phyloP scores from a whole-genome alignment of 1,284 basidiomycete species.

The Pseudozyma thailandica region DNA sequence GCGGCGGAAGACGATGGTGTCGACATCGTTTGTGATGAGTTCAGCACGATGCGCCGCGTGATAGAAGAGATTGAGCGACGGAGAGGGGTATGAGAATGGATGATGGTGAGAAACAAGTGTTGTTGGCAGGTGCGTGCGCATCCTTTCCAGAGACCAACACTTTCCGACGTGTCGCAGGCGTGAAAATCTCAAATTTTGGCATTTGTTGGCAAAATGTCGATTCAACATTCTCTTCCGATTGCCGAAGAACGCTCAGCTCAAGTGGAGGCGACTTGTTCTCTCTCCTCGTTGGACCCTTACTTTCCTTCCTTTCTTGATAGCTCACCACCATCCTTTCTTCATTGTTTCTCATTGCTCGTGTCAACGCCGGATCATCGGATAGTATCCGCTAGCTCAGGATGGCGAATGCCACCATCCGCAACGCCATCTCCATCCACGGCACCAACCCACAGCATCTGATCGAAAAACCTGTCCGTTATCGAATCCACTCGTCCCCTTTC shows the following conservation, averaged over 20 bases:
- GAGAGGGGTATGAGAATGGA: background rate
- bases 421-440: conserved; percentile 87
- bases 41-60: background rate
- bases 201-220: no score
- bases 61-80: no score
- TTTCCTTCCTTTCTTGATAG: background rate
- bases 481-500: conserved; percentile 93
- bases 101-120: background rate
- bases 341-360: no score
- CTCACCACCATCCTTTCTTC: background rate
- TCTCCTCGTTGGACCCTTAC: conserved; percentile 1
- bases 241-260: background rate
- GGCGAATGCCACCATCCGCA: conserved; percentile 89
- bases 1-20: conserved; percentile 29
- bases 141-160: conserved; percentile 24
- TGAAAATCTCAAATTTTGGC: no score
- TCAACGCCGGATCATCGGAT: no score
- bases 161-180: conserved; percentile 6
- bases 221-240: background rate
- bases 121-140: background rate
- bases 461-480: conserved; percentile 93
- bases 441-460: conserved; percentile 89
- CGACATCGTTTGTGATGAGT: conserved; percentile 13
- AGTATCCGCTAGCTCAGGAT: no score
- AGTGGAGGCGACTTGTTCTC: no score